phyloP scores from a whole-genome alignment of 345 rosid genomes.

The Melaleuca quinquenervia region DNA sequence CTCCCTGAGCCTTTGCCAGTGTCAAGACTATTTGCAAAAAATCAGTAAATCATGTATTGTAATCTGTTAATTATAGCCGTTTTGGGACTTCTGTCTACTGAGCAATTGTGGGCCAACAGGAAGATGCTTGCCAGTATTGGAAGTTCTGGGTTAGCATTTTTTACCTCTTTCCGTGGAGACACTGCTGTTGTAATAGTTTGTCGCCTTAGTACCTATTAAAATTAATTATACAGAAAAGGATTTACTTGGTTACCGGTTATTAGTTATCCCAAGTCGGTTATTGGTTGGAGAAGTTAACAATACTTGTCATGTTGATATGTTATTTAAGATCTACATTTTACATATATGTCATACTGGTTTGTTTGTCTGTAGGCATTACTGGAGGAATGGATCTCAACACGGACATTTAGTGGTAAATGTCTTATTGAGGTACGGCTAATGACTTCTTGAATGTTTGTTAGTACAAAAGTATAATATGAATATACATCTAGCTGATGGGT shows the following conservation, averaged over 20 bases:
- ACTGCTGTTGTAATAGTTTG: not conserved
- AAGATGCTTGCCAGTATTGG: not conserved
- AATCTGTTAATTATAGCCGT: not conserved
- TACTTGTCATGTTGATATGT: not conserved
- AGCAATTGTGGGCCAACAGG: not conserved
- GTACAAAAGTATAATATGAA: not conserved
- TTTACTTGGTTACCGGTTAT: not conserved
- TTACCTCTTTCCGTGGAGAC: not conserved
- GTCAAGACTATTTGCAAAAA: not conserved
- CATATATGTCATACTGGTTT: not conserved
- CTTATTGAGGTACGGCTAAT: constrained; percentile 40
- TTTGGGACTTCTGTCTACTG: not conserved
- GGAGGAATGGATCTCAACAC: constrained; percentile 84
- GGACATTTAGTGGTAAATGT: constrained; percentile 45
- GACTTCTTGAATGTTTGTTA: not conserved
- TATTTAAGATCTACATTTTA: not conserved
- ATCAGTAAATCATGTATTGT: not conserved
- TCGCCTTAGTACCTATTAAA: not conserved
- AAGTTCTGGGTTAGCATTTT: no score
- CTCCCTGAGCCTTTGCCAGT: not conserved
- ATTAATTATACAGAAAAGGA: not conserved
- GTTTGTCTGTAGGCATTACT: constrained; percentile 58
- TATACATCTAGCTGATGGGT: not conserved
- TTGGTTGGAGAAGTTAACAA: not conserved
- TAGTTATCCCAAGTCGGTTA: not conserved